Evolutionary conservation across 768 basidiomycete species (phyloP), one percentile per base, ranked within the genome.

Genomic region (Flagelloscypha sp.): DNA sequence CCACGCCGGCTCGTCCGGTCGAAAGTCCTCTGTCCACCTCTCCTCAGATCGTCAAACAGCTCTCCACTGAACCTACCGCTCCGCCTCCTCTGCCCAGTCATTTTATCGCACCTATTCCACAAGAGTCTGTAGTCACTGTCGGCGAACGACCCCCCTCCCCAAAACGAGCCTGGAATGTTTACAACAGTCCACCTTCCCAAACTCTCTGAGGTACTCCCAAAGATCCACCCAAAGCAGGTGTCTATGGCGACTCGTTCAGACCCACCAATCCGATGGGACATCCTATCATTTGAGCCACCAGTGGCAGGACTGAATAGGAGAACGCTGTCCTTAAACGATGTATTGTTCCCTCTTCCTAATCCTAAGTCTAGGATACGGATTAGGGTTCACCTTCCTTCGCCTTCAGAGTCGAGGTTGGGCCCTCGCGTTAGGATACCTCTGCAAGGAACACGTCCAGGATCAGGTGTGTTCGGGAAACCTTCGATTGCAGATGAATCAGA

Each of bases 221-320:
- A 65, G 7, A 47, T 81, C 10, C 55, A 61, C 25, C 70, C 61
- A 40, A 66, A 59, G 40, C 78, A 79, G 46, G 32, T 74, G 11
- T 51, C 61, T 24, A 43, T 62, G 21, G n/a, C n/a, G n/a, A n/a
- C n/a, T n/a, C n/a, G n/a, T n/a, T n/a, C n/a, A n/a, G n/a, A n/a
- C 4, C 47, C 55, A 21, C 62, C 56, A 18, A 48, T 71, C 19
- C 72, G 79, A 27, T 68, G 73, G 58, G 84, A 87, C 35, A 68
- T 78, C 18, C 60, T 82, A 19, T 79, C 81, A 3, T 84, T 79
- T 57, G 72, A 76, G 21, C 84, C 86, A 34, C 79, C 81, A 12
- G 66, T 80, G 10, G 70, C 72, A 37, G 76, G 72, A 31, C 79
- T 79, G 74, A 71, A 46, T 35, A 69, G 59, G 27, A 63, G 70